Evolutionary conservation across 2,329 filamentous ascomycete genomes (phyloP).

Genomic region (Fusarium hainanense): DNA sequence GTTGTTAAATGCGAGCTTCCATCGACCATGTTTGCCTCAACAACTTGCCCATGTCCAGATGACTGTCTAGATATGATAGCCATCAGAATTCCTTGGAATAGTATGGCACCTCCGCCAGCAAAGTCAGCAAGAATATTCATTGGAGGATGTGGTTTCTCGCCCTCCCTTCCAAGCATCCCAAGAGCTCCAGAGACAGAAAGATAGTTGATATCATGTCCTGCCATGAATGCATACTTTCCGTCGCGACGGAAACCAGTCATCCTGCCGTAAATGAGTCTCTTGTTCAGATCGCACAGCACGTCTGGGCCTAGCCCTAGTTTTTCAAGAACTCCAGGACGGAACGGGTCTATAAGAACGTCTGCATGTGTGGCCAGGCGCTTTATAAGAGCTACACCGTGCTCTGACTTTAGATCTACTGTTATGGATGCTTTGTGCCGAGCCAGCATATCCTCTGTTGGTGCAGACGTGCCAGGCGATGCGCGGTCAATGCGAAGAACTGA

Average conservation of each 20-base stretch:
- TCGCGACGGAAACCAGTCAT: conserved; percentile 92
- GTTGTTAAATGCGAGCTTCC: conserved; percentile 82
- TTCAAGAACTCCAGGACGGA: conserved; percentile 90
- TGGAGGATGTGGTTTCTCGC: conserved; percentile 79
- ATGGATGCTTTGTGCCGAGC: conserved; percentile 85
- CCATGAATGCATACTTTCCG: conserved; percentile 87
- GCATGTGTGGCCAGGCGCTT: conserved; percentile 74
- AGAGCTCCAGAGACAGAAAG: conserved; percentile 87
- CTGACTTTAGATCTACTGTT: conserved; percentile 79
- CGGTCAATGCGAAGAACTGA: conserved; percentile 88
- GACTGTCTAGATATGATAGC: conserved; percentile 75
- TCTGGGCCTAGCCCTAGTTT: conserved; percentile 81
- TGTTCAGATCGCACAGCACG: conserved; percentile 74
- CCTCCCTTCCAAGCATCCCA: conserved; percentile 76
- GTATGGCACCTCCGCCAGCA: conserved; percentile 84
- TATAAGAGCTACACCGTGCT: conserved; percentile 72
- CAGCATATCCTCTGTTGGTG: conserved; percentile 75
- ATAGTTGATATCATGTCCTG: conserved; percentile 97
- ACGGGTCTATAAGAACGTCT: conserved; percentile 93
- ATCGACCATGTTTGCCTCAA: conserved; percentile 98
- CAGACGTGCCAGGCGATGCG: conserved; percentile 57
- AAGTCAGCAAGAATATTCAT: conserved; percentile 91
- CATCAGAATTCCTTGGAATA: conserved; percentile 84
- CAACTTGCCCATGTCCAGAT: conserved; percentile 82
- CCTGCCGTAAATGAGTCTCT: conserved; percentile 80